Evolutionary conservation across 2,329 filamentous ascomycete genomes (phyloP), one percentile per base, ranked within the genome.

Genomic region (Clathrospora elynae): DNA sequence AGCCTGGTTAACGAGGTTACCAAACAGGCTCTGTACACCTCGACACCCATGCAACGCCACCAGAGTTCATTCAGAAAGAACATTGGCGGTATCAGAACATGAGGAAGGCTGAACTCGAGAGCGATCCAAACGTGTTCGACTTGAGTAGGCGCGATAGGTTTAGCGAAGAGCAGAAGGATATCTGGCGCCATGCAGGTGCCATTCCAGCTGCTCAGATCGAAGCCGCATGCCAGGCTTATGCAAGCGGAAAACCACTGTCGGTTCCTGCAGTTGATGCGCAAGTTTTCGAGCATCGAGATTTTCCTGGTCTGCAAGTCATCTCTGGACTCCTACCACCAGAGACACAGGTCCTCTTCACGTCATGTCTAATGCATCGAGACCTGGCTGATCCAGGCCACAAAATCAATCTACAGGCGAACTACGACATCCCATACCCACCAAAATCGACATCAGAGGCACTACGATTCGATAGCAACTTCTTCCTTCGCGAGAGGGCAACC

Each of bases 361-460:
- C 83, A 30, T 84, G 81, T 46, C 78, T 96, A 49, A 76, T 96
- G 41, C 88, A 95, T 70, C 79, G 82, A 42, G 88, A 95, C 67
- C 78, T 95, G 6, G 83, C 84, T 46, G 81, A 88, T 55, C 82
- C 83, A 2, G 69, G 74, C 8, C 90, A 97, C 66, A 82, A 87
- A 66, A 97, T 91, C 42, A 99, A 97, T 67, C 73, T 97, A 8
- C 87, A 95, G 68, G 74, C 90, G 4, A 88, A 93, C 70, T 89
- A 91, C 66, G 62, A 85, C 22, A 72, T 95, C 5, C 79, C 82
- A 2, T 91, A 92, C 57, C 53, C 62, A 18, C 39, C 59, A 13
- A 29, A 71, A 62, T 3, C 57, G 68, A 34, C 85, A 13, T 42
- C 53, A 20, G 44, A 50, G 9, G 18, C 32, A 9, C 37, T 51